These are phyloP conservation scores for Lenzites betulinus DNA, from an alignment of 768 basidiomycete species.

Conservation along the genomic window DNA sequence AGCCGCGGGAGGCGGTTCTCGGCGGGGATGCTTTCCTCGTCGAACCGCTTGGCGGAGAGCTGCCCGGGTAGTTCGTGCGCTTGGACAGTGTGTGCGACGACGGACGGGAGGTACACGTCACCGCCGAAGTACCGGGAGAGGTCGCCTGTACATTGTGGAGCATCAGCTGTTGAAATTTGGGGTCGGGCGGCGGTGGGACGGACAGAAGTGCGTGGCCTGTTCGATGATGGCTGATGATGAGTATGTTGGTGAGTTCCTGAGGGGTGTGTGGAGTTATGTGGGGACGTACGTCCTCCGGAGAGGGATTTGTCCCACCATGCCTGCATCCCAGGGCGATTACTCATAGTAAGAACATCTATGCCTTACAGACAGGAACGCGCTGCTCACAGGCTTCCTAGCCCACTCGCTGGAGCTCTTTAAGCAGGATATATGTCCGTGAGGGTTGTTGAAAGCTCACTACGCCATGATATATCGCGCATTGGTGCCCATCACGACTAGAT, in stretches of 20 bases:
- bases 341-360: neutral
- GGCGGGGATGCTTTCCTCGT: constrained; percentile 43
- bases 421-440: neutral
- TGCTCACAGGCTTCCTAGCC: constrained; percentile 23
- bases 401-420: constrained; percentile 21
- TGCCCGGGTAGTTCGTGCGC: constrained; percentile 45
- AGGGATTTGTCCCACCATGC: constrained; percentile 29
- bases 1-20: constrained; percentile 50
- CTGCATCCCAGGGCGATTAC: neutral
- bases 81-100: constrained; percentile 44
- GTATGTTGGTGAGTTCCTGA: neutral
- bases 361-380: neutral
- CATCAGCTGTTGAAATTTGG: too few relatives aligned
- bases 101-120: constrained; percentile 36
- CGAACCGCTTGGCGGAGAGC: constrained; percentile 45
- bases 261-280: too few relatives aligned
- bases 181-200: neutral
- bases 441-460: constrained; percentile 27
- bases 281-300: constrained; percentile 28
- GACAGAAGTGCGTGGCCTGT: constrained; percentile 48
- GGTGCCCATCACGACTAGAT: constrained; percentile 53
- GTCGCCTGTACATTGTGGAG: constrained; percentile 29
- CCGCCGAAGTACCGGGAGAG: constrained; percentile 53
- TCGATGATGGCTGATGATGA: constrained; percentile 33
- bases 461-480: constrained; percentile 49